These are phyloP conservation scores for Plasmodium knowlesi DNA, from an alignment of 169 alveolate genomes.

Conservation along the genomic window DNA sequence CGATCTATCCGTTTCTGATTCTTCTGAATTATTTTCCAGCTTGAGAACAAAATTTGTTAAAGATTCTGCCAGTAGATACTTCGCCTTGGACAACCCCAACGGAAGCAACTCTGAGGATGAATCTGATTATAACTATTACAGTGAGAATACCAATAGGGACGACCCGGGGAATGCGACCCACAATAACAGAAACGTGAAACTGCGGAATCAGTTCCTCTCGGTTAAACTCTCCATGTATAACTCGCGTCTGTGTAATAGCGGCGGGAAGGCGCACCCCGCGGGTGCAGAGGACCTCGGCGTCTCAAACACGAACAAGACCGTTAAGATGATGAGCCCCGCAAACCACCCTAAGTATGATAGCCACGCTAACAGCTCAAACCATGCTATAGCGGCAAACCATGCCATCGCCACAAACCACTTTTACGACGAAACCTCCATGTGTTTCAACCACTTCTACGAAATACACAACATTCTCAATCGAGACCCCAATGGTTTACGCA, in stretches of 20 bases:
- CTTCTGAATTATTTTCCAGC: background rate
- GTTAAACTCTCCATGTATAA: slow-evolving; percentile 26
- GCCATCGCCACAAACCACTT: background rate
- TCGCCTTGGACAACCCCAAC: background rate
- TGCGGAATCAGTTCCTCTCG: background rate
- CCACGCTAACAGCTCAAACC: background rate
- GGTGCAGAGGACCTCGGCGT: background rate
- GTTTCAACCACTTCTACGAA: slow-evolving; percentile 43
- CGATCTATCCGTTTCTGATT: slow-evolving; percentile 31
- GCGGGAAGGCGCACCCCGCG: background rate
- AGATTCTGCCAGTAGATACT: background rate
- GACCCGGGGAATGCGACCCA: background rate
- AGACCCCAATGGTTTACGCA: slow-evolving; percentile 61
- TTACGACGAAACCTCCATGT: slow-evolving; percentile 17
- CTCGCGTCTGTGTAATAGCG: slow-evolving; percentile 12
- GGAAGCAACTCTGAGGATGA: slow-evolving; percentile 29
- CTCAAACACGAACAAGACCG: background rate
- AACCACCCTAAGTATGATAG: background rate
- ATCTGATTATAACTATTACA: slow-evolving; percentile 8
- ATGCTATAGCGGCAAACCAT: background rate
- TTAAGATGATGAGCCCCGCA: background rate
- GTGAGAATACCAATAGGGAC: slow-evolving; percentile 11
- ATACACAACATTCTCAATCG: slow-evolving; percentile 60
- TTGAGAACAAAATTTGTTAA: slow-evolving; percentile 1
- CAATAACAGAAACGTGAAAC: background rate